Evolutionary conservation across 306 rosid genomes (phyloP), one percentile per base, ranked within the genome.

Genomic region (Begonia peltatifolia): DNA sequence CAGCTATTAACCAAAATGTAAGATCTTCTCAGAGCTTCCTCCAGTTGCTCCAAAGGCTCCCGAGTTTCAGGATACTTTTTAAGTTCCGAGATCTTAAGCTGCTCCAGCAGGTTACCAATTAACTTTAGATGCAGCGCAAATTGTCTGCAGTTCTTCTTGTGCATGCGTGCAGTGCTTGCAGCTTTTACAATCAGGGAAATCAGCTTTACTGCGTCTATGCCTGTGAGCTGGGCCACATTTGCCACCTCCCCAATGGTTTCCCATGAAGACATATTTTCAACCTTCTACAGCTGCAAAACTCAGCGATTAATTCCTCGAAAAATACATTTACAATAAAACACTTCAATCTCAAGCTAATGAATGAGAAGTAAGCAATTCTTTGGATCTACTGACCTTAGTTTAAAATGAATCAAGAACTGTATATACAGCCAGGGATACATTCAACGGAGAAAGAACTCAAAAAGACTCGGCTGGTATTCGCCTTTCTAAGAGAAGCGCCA

Each of bases 31-130:
- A 86, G 84, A 9, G 99, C 92, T 13, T 86, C 99, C 71, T 92
- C 99, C 6, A 86, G 84, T 13, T 86, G 95, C 71, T 92, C 99
- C 6, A 86, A 82, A 17, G 99, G 96, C 74, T 92, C 99, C 56
- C 96, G 62, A 14, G 99, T 86, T 64, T 83, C 99, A 0, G 94
- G 88, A 55, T 86, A 86, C 79, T 68, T 77, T 79, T 83, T 86
- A 5, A 92, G 84, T 78, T 86, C 96, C 41, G 99, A 81, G 78
- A 86, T 83, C 88, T 83, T 86, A 18, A 92, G 96, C 74, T 83
- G 96, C 57, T 92, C 99, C 58, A 92, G 60, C 74, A 92, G 73
- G 65, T 86, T 92, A 54, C 99, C 96, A 17, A 92, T 92, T 69
- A 92, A 63, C 87, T 86, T 92, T 58, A 92, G 52, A 56, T 92